phyloP scores from a whole-genome alignment of 352 stramenopile species.

The Globisporangium echinulatum region DNA sequence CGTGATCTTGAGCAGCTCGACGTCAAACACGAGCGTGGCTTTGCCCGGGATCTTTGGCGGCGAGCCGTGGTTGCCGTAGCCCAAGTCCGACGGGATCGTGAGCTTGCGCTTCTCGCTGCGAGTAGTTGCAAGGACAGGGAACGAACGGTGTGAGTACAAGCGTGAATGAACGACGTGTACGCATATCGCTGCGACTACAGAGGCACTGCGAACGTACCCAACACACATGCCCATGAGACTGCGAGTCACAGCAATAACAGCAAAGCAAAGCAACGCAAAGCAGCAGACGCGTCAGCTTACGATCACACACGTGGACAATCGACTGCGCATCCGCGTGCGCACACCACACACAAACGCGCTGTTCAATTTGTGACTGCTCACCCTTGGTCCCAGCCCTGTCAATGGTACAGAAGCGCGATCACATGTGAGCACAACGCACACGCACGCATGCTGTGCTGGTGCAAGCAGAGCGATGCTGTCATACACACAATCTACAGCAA shows the following conservation, averaged over 20 bases:
- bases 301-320: conserved; percentile 77
- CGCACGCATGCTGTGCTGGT: background rate
- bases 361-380: conserved; percentile 12
- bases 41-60: conserved; percentile 91
- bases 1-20: conserved; percentile 96
- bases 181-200: background rate
- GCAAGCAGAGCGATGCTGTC: background rate
- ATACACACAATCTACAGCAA: conserved; percentile 2
- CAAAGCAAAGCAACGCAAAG: background rate
- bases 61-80: conserved; percentile 91
- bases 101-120: conserved; percentile 81
- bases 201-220: conserved; percentile 38
- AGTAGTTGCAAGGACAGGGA: background rate
- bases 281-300: too few relatives aligned
- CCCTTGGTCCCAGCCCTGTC: conserved; percentile 75
- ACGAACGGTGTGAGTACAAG: too few relatives aligned
- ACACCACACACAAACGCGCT: too few relatives aligned
- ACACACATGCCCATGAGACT: conserved; percentile 86
- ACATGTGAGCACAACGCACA: background rate
- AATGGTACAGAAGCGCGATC: conserved; percentile 3
- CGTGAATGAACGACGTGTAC: too few relatives aligned
- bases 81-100: conserved; percentile 85
- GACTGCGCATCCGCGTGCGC: conserved; percentile 20
- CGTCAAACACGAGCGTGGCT: conserved; percentile 94
- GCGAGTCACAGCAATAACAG: conserved; percentile 3